These are phyloP conservation scores for Trichoderma koningiopsis DNA, from an alignment of 2,329 filamentous ascomycete genomes.

Conservation along the genomic window DNA sequence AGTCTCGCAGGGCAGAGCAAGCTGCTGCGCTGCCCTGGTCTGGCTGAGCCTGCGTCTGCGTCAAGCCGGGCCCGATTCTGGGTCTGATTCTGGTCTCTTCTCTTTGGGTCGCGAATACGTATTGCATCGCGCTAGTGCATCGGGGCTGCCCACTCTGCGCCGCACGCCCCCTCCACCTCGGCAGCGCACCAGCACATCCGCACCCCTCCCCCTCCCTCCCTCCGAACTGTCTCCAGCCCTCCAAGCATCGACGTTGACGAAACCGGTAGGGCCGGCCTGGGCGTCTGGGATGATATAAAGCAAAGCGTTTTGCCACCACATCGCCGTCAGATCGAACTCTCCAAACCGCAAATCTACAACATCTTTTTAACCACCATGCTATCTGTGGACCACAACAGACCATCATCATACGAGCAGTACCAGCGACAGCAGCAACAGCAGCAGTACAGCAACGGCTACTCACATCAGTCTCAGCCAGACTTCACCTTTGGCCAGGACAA, in stretches of 20 bases:
- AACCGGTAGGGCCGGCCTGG: slow-evolving; percentile 24
- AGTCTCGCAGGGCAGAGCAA: neutral
- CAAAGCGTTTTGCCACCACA: slow-evolving; percentile 28
- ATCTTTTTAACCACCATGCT: slow-evolving; percentile 35
- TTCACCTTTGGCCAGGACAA: slow-evolving; percentile 27
- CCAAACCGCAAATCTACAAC: slow-evolving; percentile 27
- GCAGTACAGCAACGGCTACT: slow-evolving; percentile 29
- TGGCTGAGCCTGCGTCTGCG: neutral
- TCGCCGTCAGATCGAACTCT: slow-evolving; percentile 16
- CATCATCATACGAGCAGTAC: slow-evolving; percentile 19
- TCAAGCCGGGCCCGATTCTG: neutral
- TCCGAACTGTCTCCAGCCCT: slow-evolving; percentile 2
- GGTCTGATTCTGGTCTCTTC: neutral
- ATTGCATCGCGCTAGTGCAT: neutral
- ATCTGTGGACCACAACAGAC: slow-evolving; percentile 35
- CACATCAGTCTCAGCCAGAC: slow-evolving; percentile 28
- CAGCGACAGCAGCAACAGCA: slow-evolving; percentile 35
- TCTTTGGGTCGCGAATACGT: neutral
- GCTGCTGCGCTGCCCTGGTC: neutral
- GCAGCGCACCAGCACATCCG: neutral
- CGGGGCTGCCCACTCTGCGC: neutral
- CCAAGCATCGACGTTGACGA: slow-evolving; percentile 20
- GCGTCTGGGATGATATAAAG: slow-evolving; percentile 25
- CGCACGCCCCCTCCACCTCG: neutral
- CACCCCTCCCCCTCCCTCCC: neutral